These are phyloP conservation scores for Aspergillus piperis DNA, from an alignment of 2,329 filamentous ascomycete genomes.

Conservation along the genomic window DNA sequence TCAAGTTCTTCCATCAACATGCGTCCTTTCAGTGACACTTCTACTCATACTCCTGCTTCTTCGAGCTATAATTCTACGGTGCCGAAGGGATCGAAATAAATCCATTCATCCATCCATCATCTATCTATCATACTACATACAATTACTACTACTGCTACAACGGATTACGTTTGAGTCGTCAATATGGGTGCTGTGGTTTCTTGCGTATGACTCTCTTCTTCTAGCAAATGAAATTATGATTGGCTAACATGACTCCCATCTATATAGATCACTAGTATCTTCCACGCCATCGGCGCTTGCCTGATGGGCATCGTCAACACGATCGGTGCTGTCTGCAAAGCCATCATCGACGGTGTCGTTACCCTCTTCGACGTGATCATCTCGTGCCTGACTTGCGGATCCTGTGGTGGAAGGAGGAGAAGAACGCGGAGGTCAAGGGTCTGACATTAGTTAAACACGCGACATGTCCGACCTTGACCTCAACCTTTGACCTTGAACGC, in stretches of 20 bases:
- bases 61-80: slow-evolving; percentile 25
- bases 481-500: neutral
- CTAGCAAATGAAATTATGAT: slow-evolving; percentile 14
- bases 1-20: slow-evolving; percentile 21
- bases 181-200: slow-evolving; percentile 82
- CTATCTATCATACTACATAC: too few relatives aligned
- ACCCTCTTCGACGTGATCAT: slow-evolving; percentile 67
- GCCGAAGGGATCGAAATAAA: slow-evolving; percentile 8
- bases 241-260: slow-evolving; percentile 11
- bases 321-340: slow-evolving; percentile 64
- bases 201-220: slow-evolving; percentile 63
- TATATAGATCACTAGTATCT: slow-evolving; percentile 58
- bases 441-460: neutral
- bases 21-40: slow-evolving; percentile 33
- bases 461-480: neutral
- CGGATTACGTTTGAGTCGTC: slow-evolving; percentile 21
- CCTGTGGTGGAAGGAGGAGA: slow-evolving; percentile 32
- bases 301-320: slow-evolving; percentile 70
- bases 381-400: slow-evolving; percentile 59
- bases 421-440: slow-evolving; percentile 25
- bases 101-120: neutral
- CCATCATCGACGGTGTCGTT: slow-evolving; percentile 69
- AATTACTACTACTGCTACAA: slow-evolving; percentile 5
- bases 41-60: slow-evolving; percentile 31
- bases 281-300: slow-evolving; percentile 65